phyloP scores from a whole-genome alignment of 2,329 filamentous ascomycete genomes.

The Cyphellophora europaea region DNA sequence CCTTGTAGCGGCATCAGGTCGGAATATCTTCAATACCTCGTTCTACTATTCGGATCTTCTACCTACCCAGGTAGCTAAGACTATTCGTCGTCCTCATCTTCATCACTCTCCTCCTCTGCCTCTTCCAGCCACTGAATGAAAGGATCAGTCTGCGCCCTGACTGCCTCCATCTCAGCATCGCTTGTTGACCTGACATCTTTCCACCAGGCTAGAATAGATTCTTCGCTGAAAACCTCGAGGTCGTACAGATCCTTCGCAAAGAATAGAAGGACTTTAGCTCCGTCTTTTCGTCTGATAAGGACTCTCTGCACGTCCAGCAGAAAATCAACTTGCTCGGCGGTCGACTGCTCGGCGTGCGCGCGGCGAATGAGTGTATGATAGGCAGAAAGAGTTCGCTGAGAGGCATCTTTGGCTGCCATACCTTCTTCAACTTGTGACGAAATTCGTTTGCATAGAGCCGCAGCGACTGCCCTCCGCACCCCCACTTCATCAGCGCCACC shows the following conservation, averaged over 20 bases:
- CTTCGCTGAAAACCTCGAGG: slow-evolving; percentile 77
- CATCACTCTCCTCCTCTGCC: slow-evolving; percentile 60
- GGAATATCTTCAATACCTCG: no score
- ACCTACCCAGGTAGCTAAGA: no score
- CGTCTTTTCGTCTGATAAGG: slow-evolving; percentile 55
- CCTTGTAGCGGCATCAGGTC: no score
- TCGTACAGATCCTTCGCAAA: slow-evolving; percentile 78
- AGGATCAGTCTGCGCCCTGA: slow-evolving; percentile 64
- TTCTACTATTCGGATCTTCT: no score
- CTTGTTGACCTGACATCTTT: slow-evolving; percentile 59
- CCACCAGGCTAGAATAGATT: slow-evolving; percentile 87
- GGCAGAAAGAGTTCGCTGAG: slow-evolving; percentile 52
- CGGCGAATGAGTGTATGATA: slow-evolving; percentile 54
- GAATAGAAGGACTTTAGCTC: slow-evolving; percentile 62
- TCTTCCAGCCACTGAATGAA: slow-evolving; percentile 80
- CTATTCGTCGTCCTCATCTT: slow-evolving; percentile 53
- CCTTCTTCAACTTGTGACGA: slow-evolving; percentile 55
- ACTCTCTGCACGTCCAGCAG: slow-evolving; percentile 74
- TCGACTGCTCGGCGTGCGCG: slow-evolving; percentile 48
- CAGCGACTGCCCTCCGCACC: slow-evolving; percentile 76
- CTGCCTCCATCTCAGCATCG: slow-evolving; percentile 57
- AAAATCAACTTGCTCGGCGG: slow-evolving; percentile 72
- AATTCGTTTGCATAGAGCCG: slow-evolving; percentile 74
- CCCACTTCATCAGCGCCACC: slow-evolving; percentile 84
- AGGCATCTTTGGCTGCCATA: slow-evolving; percentile 53